Evolutionary conservation across 2,329 filamentous ascomycete genomes (phyloP), one percentile per base, ranked within the genome.

Genomic region (Calonectria pseudoreteaudii): DNA sequence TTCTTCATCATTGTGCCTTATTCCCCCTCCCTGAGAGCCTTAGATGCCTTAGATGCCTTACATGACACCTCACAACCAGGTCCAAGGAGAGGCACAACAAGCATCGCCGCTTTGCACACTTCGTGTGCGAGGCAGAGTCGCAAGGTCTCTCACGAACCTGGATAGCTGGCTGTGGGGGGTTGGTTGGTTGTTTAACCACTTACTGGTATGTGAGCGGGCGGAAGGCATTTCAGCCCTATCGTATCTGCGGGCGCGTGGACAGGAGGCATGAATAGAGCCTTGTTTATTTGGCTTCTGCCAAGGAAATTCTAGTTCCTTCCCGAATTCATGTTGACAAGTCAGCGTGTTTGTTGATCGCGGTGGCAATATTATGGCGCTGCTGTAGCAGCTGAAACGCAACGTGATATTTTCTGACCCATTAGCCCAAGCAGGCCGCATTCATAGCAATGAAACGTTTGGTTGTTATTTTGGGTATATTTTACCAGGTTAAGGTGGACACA

Each of bases 181-280:
- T n/a, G n/a, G n/a, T n/a, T n/a, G 20, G 28, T 34, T n/a, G 11
- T 34, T 36, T 9, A 47, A 44, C 18, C 47, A 36, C 52, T 56
- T 34, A 47, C 52, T 56, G 30, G 52, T 31, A 9, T 47, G 58
- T 38, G 49, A 16, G 68, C 26, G 31, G 13, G 26, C 18, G 20
- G 41, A 30, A 50, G 60, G 7, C 14, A 36, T 31, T 47, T 62
- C 66, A 66, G 66, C 66, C 66, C 71, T 73, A 62, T 44, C 52
- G 60, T 73, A 68, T 72, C 49, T 72, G 58, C 49, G 58, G 38
- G 41, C 49, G 34, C 26, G 52, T 62, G 70, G 9, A 18, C 26
- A 18, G 41, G 41, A 56, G 41, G 53, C 26, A 68, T 23, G 26
- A 53, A 62, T 23, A 13, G 9, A 14, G n/a, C 36, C 16, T 38